Conservation (phyloP, 352 stramenopile genomes). For the Phytophthora pisi region DNA sequence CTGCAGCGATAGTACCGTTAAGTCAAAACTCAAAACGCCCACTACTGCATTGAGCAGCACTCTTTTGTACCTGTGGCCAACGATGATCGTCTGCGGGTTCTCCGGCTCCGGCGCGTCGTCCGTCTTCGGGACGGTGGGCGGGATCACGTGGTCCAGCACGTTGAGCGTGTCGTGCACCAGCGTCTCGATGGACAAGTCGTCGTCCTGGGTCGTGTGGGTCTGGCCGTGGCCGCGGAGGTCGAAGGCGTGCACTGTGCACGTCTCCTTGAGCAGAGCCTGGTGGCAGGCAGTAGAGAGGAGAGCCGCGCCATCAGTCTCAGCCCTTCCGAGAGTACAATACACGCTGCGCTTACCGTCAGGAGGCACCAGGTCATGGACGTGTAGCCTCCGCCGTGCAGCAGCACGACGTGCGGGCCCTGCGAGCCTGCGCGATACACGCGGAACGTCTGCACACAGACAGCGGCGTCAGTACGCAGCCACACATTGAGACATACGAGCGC, state of each 20-base stretch:
- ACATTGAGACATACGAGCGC: background rate
- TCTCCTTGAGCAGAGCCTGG: conserved; percentile 76
- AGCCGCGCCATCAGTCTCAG: background rate
- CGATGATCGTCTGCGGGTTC: conserved; percentile 68
- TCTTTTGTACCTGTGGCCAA: conserved; percentile 71
- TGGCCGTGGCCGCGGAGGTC: conserved; percentile 84
- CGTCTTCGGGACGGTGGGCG: conserved; percentile 22
- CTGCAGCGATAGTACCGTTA: conserved; percentile 29
- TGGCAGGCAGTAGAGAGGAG: background rate
- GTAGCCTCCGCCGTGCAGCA: conserved; percentile 87
- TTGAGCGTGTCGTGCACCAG: conserved; percentile 76
- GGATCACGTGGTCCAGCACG: conserved; percentile 62
- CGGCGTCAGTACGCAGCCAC: conserved; percentile 7
- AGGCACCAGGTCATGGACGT: conserved; percentile 89
- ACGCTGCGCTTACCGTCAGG: conserved; percentile 47
- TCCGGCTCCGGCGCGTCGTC: conserved; percentile 29
- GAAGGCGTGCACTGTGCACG: conserved; percentile 80
- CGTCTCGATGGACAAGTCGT: conserved; percentile 74
- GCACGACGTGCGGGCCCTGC: conserved; percentile 71
- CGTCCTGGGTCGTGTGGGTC: conserved; percentile 63
- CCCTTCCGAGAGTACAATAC: background rate
- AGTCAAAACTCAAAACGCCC: background rate
- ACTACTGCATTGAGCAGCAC: background rate
- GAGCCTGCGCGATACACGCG: conserved; percentile 76
- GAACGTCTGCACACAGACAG: conserved; percentile 59